phyloP scores from a whole-genome alignment of 2,329 filamentous ascomycete species.

The Pseudopithomyces chartarum region DNA sequence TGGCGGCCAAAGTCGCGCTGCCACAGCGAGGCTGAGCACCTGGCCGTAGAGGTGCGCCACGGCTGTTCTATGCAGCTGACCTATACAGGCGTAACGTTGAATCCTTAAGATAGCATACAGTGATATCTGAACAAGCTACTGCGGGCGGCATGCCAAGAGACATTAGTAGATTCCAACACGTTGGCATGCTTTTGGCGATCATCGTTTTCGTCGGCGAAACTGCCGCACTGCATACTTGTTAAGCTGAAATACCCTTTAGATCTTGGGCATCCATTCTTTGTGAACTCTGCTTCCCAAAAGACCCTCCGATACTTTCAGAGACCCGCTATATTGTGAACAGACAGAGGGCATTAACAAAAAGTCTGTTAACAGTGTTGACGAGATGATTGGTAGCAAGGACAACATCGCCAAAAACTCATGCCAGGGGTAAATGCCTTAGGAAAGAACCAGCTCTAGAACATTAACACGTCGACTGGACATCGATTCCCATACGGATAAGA shows the following conservation, averaged over 20 bases:
- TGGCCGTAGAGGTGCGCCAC: too few species aligned
- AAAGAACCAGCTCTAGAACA: not conserved
- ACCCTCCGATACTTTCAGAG: not conserved
- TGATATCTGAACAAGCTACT: too few species aligned
- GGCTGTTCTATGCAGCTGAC: too few species aligned
- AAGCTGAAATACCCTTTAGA: not conserved
- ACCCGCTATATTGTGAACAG: not conserved
- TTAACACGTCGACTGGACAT: not conserved
- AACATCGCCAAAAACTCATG: not conserved
- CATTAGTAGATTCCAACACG: not conserved
- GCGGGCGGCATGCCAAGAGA: not conserved
- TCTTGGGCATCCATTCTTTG: not conserved
- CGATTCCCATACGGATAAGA: not conserved
- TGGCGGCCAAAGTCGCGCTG: too few species aligned
- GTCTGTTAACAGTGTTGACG: not conserved
- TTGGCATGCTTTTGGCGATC: not conserved
- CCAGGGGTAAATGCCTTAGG: not conserved
- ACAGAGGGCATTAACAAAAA: slow-evolving; percentile 3
- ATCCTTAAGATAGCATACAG: too few species aligned
- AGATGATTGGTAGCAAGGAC: slow-evolving; percentile 4
- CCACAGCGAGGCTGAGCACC: too few species aligned
- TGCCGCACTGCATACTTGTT: not conserved
- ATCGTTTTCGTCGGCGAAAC: not conserved
- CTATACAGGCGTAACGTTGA: too few species aligned
- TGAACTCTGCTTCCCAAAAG: not conserved